phyloP scores from a whole-genome alignment of 345 rosid species.

The Melaleuca quinquenervia region DNA sequence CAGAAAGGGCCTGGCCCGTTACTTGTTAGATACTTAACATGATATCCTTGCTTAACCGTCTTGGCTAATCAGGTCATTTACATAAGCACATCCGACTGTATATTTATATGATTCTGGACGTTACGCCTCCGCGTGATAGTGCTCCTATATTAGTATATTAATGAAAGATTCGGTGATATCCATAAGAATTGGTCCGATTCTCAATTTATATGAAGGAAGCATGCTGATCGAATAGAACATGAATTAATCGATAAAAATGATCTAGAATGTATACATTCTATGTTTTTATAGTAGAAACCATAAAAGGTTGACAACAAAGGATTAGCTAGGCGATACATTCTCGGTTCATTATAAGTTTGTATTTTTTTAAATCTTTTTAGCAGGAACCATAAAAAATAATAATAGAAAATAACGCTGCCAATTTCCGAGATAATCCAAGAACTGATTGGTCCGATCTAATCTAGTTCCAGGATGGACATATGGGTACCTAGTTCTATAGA shows the following conservation, averaged over 20 bases:
- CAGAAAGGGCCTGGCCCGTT: not conserved
- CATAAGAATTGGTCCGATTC: no score
- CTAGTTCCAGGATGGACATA: no score
- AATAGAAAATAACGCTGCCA: not conserved
- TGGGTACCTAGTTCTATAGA: no score
- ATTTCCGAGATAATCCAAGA: not conserved
- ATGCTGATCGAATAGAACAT: no score
- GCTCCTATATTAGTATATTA: not conserved
- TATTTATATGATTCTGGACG: not conserved
- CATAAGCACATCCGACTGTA: accelerated
- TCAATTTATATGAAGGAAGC: no score
- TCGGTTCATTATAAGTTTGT: not conserved
- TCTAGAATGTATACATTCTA: no score
- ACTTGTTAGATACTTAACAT: not conserved
- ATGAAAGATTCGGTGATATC: not conserved
- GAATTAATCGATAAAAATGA: no score
- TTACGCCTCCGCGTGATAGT: not conserved
- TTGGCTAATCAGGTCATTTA: not conserved
- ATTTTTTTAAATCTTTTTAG: no score
- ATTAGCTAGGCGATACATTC: not conserved
- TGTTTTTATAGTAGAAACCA: no score
- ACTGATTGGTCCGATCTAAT: no score
- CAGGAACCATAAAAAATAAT: no score
- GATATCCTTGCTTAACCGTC: not conserved
- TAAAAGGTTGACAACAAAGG: no score